These are phyloP conservation scores for Eucalyptus tenuipes DNA, from an alignment of 345 rosid species.

Conservation along the genomic window DNA sequence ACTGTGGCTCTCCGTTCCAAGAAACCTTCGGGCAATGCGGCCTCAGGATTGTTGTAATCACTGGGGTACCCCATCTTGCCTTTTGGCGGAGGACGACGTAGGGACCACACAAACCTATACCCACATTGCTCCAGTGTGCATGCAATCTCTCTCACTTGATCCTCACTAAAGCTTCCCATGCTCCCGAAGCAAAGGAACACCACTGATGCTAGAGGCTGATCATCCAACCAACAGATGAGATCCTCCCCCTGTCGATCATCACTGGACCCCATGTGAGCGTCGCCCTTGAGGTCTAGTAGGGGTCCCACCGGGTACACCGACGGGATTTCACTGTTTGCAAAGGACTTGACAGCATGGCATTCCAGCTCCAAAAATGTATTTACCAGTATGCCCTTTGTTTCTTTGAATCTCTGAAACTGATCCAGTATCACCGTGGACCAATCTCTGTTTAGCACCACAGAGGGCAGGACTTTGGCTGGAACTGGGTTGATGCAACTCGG, in stretches of 20 bases:
- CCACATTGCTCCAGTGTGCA: neutral
- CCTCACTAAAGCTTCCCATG: slow-evolving; percentile 33
- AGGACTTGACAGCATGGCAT: slow-evolving; percentile 5
- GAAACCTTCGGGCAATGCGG: slow-evolving; percentile 38
- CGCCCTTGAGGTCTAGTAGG: slow-evolving; percentile 14
- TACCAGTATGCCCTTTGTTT: slow-evolving; percentile 30
- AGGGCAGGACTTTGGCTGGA: slow-evolving; percentile 3
- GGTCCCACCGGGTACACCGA: slow-evolving; percentile 43
- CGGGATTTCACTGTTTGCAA: neutral
- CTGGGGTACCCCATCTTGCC: neutral
- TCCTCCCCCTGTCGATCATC: neutral
- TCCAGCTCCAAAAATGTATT: slow-evolving; percentile 41
- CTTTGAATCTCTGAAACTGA: neutral
- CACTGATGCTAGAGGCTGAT: slow-evolving; percentile 37
- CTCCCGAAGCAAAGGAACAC: slow-evolving; percentile 71
- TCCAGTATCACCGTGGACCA: fast-evolving
- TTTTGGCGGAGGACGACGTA: slow-evolving; percentile 3
- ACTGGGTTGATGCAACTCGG: slow-evolving; percentile 18
- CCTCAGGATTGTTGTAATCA: slow-evolving; percentile 5
- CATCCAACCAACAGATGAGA: slow-evolving; percentile 39
- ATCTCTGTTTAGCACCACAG: neutral
- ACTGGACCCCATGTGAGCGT: neutral
- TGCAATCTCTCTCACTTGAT: slow-evolving; percentile 17
- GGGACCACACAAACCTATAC: slow-evolving; percentile 24
- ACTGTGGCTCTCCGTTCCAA: slow-evolving; percentile 13